These are phyloP conservation scores for Baudoinia panamericana DNA, from an alignment of 495 filamentous ascomycete species.

Conservation along the genomic window DNA sequence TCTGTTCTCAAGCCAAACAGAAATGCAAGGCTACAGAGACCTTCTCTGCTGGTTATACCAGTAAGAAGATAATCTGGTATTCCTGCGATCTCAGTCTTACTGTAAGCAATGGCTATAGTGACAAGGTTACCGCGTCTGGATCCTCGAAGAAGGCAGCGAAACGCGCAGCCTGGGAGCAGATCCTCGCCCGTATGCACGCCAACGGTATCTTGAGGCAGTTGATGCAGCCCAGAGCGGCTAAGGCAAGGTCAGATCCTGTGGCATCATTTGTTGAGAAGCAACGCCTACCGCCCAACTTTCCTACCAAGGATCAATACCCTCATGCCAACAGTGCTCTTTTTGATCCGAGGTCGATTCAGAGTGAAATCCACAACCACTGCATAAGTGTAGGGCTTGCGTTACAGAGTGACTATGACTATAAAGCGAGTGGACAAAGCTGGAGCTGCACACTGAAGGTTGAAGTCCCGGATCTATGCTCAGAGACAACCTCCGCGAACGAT, in stretches of 20 bases:
- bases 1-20: too few relatives aligned
- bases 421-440: background rate
- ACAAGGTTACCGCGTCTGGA: constrained; percentile 1
- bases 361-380: background rate
- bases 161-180: constrained; percentile 8
- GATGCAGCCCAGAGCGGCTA: background rate
- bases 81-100: constrained; percentile 1
- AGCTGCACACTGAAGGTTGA: constrained; percentile 7
- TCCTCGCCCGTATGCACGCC: constrained; percentile 12
- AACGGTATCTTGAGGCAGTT: constrained; percentile 4
- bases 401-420: background rate
- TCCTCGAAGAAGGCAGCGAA: constrained; percentile 6
- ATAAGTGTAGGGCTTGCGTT: background rate
- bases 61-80: too few relatives aligned
- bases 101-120: background rate
- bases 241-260: background rate
- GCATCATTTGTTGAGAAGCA: background rate
- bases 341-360: background rate
- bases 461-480: constrained; percentile 1
- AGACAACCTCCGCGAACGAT: constrained; percentile 5
- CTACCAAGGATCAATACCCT: constrained; percentile 2
- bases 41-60: too few relatives aligned
- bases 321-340: background rate
- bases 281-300: background rate
- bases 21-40: too few relatives aligned